Conservation (phyloP, 2,329 filamentous ascomycete species). For the Tetracladium maxilliforme region DNA sequence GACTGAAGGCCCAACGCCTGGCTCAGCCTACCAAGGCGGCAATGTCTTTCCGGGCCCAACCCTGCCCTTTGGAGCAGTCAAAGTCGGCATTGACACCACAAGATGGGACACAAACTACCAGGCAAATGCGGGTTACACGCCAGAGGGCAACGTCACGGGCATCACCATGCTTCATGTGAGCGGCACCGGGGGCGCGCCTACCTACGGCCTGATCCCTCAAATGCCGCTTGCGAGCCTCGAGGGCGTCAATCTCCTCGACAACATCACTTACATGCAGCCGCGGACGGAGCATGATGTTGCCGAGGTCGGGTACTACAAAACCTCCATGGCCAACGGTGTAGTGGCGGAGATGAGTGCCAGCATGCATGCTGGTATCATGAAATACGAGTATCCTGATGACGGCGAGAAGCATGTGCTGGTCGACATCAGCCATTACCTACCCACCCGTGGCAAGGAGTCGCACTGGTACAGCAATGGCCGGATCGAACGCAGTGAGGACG, state of each 20-base stretch:
- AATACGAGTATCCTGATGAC: constrained; percentile 28
- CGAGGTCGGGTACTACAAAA: constrained; percentile 37
- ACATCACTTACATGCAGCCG: constrained; percentile 29
- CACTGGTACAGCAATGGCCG: constrained; percentile 26
- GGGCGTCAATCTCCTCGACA: constrained; percentile 28
- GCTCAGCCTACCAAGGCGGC: constrained; percentile 25
- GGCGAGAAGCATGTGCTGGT: constrained; percentile 22
- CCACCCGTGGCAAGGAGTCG: constrained; percentile 19
- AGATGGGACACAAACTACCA: constrained; percentile 3
- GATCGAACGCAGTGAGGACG: constrained; percentile 19
- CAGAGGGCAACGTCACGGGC: constrained; percentile 27
- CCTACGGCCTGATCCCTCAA: constrained; percentile 38
- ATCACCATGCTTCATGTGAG: constrained; percentile 39
- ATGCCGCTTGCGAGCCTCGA: constrained; percentile 26
- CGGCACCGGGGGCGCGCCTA: constrained; percentile 42
- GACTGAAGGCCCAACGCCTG: constrained; percentile 26
- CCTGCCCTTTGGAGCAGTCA: constrained; percentile 27
- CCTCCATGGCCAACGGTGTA: constrained; percentile 30
- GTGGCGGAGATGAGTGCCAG: constrained; percentile 30
- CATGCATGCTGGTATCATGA: constrained; percentile 32
- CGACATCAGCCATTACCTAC: constrained; percentile 31
- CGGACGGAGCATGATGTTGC: constrained; percentile 23
- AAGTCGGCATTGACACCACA: constrained; percentile 23
- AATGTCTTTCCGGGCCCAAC: constrained; percentile 27
- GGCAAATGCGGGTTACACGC: constrained; percentile 14